Conservation (phyloP, 75 land plant species). For the Pinus taeda region DNA sequence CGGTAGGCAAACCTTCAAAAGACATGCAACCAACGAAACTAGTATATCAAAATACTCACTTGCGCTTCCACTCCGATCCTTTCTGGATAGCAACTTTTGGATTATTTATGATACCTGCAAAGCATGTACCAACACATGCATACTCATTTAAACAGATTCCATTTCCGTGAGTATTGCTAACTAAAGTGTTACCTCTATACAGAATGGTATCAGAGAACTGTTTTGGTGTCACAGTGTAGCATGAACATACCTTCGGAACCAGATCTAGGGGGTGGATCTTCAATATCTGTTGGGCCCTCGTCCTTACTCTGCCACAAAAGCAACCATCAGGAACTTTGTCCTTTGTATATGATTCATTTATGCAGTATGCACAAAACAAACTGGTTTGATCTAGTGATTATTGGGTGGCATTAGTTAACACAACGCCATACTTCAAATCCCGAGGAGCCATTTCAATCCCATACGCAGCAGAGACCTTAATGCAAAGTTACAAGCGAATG, state of each 20-base stretch:
- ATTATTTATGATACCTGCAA: constrained; percentile 10
- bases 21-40: neutral
- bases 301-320: constrained; percentile 23
- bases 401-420: neutral
- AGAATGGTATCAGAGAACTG: neutral
- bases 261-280: constrained; percentile 26
- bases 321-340: neutral
- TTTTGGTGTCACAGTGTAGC: neutral
- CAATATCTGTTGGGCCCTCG: constrained; percentile 26
- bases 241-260: constrained; percentile 15
- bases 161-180: neutral
- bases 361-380: neutral
- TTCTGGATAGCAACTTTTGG: constrained; percentile 15
- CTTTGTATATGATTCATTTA: neutral
- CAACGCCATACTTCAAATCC: neutral
- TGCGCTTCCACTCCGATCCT: constrained; percentile 49
- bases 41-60: constrained; percentile 26
- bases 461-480: neutral
- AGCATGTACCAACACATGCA: constrained; percentile 2
- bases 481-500: neutral
- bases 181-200: neutral
- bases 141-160: neutral
- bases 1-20: neutral
- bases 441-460: neutral
- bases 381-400: neutral